phyloP scores from a whole-genome alignment of 1,284 basidiomycete genomes.

The Trichosporon ovoides region DNA sequence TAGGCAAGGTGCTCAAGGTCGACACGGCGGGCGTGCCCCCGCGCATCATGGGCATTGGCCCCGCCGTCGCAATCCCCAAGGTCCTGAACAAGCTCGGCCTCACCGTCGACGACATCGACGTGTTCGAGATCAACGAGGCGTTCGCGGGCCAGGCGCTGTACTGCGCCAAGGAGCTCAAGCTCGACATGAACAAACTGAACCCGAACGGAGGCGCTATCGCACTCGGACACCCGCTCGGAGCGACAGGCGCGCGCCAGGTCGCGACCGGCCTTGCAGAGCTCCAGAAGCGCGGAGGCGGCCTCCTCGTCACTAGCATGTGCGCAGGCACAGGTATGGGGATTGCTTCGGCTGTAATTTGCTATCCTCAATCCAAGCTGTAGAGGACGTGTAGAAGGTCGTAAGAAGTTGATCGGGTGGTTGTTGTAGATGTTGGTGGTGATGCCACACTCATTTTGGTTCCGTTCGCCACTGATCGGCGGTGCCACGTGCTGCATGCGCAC shows the following conservation, averaged over 20 bases:
- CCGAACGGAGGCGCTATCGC: constrained; percentile 77
- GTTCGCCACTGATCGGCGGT: no score
- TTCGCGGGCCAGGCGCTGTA: constrained; percentile 81
- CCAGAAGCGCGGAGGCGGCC: constrained; percentile 64
- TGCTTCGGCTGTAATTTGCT: no score
- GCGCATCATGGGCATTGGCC: constrained; percentile 82
- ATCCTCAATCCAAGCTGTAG: no score
- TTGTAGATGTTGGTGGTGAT: no score
- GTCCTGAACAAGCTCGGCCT: constrained; percentile 63
- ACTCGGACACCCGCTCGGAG: constrained; percentile 44
- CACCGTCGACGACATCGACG: constrained; percentile 67
- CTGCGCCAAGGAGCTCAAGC: constrained; percentile 61
- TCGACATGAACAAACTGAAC: constrained; percentile 74
- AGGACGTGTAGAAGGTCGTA: no score
- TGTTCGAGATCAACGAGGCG: constrained; percentile 81
- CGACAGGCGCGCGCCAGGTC: constrained; percentile 76
- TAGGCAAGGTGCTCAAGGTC: constrained; percentile 80
- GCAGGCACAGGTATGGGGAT: constrained; percentile 54
- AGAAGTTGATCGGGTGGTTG: background rate
- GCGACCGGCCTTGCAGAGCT: constrained; percentile 78
- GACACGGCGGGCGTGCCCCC: constrained; percentile 72
- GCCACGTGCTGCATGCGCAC: no score
- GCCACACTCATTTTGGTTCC: no score
- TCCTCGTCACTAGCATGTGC: constrained; percentile 87
- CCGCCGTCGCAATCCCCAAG: constrained; percentile 77